Evolutionary conservation across 2,329 filamentous ascomycete species (phyloP), one percentile per base, ranked within the genome.

Genomic region (Ciborinia camelliae): DNA sequence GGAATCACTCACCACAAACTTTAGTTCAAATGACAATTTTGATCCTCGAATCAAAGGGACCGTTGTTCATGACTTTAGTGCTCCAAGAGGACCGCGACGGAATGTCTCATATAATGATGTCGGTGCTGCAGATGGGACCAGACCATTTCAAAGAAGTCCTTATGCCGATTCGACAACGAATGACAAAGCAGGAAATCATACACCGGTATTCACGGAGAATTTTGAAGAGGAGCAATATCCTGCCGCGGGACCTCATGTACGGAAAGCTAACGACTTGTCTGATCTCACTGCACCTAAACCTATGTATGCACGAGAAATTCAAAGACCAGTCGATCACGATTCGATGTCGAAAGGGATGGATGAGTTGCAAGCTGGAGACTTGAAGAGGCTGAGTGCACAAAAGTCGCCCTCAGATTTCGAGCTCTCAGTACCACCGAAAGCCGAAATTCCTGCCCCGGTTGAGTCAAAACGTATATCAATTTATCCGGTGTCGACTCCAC

Each of bases 1-100:
- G 52, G 69, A 73, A 59, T 68, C 71, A 35, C 66, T 72, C 30
- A 68, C 66, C 60, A 65, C 61, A 66, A 69, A 63, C 65, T 69
- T 64, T 28, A 70, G 60, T 59, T 67, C 55, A 70, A 81, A 35
- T 69, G 77, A 53, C 75, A 77, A 28, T 73, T 87, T 88, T 69
- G 86, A 89, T 70, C 86, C 86, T 23, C 81, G 85, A 12, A 90
- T 90, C 68, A 81, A 81, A 71, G 87, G 84, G 57, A 90, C 84
- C 9, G 79, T 81, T 54, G 81, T 88, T 58, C 87, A 90, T 72
- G 87, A 86, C 73, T 89, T 88, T 70, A 88, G 85, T 71, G 85
- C 84, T 0, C 86, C 86, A 1, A 78, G 85, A 58, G 48, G 59
- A 39, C 80, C 79, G 30, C 81, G 78, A 66, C 80, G 75, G 53